These are phyloP conservation scores for Phytophthora syringae DNA, from an alignment of 352 stramenopile species.

Conservation along the genomic window DNA sequence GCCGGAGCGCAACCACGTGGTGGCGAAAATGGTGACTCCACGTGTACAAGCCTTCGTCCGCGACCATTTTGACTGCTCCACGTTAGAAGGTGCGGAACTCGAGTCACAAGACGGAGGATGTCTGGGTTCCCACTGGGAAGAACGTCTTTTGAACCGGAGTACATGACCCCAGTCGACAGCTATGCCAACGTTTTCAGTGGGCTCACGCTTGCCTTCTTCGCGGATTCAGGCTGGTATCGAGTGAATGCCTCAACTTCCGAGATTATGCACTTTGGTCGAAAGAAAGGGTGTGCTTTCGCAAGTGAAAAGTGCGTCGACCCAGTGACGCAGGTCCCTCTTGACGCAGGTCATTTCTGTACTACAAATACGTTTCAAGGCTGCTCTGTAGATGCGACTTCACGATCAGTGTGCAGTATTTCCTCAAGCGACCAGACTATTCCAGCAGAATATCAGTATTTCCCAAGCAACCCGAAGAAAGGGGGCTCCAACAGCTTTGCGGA, in stretches of 20 bases:
- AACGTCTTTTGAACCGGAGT: conserved; percentile 79
- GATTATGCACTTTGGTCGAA: conserved; percentile 61
- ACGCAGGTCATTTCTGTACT: conserved; percentile 62
- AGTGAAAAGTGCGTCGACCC: conserved; percentile 63
- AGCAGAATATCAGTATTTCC: conserved; percentile 68
- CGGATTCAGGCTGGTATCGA: conserved; percentile 80
- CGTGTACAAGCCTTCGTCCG: conserved; percentile 54
- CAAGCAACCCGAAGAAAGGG: conserved; percentile 36
- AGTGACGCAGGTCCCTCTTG: conserved; percentile 40
- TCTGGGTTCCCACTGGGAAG: conserved; percentile 80
- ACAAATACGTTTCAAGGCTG: conserved; percentile 53
- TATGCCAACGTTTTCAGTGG: conserved; percentile 67
- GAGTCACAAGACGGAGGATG: conserved; percentile 81
- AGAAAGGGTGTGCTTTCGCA: conserved; percentile 63
- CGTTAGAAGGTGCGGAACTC: conserved; percentile 64
- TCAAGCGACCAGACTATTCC: conserved; percentile 45
- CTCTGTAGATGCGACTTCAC: conserved; percentile 68
- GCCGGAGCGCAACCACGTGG: conserved; percentile 48
- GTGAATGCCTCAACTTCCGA: conserved; percentile 53
- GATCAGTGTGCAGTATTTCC: conserved; percentile 58
- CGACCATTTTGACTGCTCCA: conserved; percentile 66
- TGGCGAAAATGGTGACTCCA: conserved; percentile 70
- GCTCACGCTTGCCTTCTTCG: conserved; percentile 78
- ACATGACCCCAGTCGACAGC: conserved; percentile 75
- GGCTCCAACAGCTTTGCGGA: conserved; percentile 64